Conservation (phyloP, 2,329 filamentous ascomycete species). For the Thielaviopsis euricoi region DNA sequence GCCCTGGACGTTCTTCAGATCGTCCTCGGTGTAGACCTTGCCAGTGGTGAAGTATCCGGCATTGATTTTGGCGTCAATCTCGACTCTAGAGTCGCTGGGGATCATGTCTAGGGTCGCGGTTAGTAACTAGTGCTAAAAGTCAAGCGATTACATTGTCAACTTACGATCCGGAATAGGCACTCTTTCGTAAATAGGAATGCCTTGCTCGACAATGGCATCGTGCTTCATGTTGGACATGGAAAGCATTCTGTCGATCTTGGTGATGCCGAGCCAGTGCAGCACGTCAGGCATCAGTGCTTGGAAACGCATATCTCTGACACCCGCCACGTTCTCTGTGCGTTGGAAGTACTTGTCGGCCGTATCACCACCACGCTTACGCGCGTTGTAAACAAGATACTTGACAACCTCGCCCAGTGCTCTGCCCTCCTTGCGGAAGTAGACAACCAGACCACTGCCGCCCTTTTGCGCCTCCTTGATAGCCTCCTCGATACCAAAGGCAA, state of each 20-base stretch:
- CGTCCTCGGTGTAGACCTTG: slow-evolving; percentile 74
- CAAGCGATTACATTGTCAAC: not conserved
- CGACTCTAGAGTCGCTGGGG: slow-evolving; percentile 85
- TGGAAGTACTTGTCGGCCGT: slow-evolving; percentile 87
- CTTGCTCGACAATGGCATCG: slow-evolving; percentile 72
- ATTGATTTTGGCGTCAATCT: slow-evolving; percentile 97
- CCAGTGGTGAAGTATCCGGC: slow-evolving; percentile 76
- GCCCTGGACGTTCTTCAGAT: slow-evolving; percentile 72
- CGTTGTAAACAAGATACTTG: slow-evolving; percentile 74
- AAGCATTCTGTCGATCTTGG: slow-evolving; percentile 95
- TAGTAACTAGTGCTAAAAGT: not conserved
- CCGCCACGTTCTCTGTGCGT: slow-evolving; percentile 94
- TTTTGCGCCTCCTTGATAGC: slow-evolving; percentile 94
- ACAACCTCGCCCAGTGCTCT: slow-evolving; percentile 89
- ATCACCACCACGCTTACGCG: slow-evolving; percentile 62
- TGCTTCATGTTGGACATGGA: slow-evolving; percentile 89
- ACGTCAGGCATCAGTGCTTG: slow-evolving; percentile 97
- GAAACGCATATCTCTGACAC: slow-evolving; percentile 94
- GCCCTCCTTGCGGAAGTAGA: slow-evolving; percentile 97
- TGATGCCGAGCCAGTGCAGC: slow-evolving; percentile 93
- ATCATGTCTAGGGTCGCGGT: slow-evolving; percentile 56
- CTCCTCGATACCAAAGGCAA: slow-evolving; percentile 94
- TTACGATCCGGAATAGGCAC: slow-evolving; percentile 12
- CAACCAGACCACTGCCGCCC: slow-evolving; percentile 84
- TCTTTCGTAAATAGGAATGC: slow-evolving; percentile 18